Base-by-base conservation (phyloP, 2,329 filamentous ascomycete species). In the Pseudogymnoascus sp. region DNA sequence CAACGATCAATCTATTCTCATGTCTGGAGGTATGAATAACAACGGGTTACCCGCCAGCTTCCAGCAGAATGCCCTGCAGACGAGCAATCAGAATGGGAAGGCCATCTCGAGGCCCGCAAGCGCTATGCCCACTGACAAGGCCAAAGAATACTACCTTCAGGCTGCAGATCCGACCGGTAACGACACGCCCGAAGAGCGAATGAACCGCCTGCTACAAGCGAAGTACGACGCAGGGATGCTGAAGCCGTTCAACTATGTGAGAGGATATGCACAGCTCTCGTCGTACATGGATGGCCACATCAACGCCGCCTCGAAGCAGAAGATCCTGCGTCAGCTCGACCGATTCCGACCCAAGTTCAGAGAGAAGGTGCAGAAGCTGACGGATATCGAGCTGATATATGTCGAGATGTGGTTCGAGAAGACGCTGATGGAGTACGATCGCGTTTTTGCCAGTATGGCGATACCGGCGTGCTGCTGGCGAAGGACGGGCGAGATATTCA, bases 351-450 rank as follows among this genome's bases (percentile, higher is more conserved):
- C 95, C 15, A 96, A 96, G 73, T 99, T 99, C 72, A 85, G 95
- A 66, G 93, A 97, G 76, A 92, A 96, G 77, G 93, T 96, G 74
- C 92, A 97, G 68, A 87, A 83, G 35, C 80, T 97, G 72, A 97
- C 91, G 1, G 95, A 99, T 76, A 90, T 97, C 74, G 91, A 99
- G 76, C 84, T 99, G 26, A 88, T 97, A 28, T 86, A 93, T 65
- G 93, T 97, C 10, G 95, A 99, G 77, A 97, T 97, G 91, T 97
- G 95, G 93, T 97, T 99, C 73, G 95, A 99, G 76, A 87, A 89
- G 71, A 95, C 90, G 67, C 78, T 99, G 69, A 95, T 97, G 89
- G 95, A 97, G 74, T 97, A 97, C 71, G 95, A 99, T 72, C 91
- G 95, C 33, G 93, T 99, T 1, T 99, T 99, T 78, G 95, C 95